These are phyloP conservation scores for Tylopilus plumbeoviolaceoides DNA, from an alignment of 768 basidiomycete species.

Conservation along the genomic window DNA sequence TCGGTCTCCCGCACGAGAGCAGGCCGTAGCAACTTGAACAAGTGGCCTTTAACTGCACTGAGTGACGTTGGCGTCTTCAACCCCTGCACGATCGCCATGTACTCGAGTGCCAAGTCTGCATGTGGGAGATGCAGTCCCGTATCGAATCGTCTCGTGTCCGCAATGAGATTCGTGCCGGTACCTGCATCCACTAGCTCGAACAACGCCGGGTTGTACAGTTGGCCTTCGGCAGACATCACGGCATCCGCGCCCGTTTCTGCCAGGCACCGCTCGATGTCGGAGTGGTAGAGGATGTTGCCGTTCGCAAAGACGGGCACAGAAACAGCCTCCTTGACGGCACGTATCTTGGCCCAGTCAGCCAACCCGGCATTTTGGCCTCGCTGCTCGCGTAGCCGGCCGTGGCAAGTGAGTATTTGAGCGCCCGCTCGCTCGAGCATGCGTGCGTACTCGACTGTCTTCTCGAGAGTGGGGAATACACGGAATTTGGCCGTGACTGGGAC, in stretches of 20 bases:
- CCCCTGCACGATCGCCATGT: conserved; percentile 69
- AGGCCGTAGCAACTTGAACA: conserved; percentile 90
- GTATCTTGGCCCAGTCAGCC: conserved; percentile 88
- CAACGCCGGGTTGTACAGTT: conserved; percentile 87
- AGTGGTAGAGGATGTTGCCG: conserved; percentile 86
- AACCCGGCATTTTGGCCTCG: conserved; percentile 83
- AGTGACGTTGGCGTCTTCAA: conserved; percentile 61
- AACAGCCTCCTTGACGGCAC: conserved; percentile 86
- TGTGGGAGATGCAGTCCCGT: conserved; percentile 51
- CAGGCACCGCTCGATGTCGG: conserved; percentile 79
- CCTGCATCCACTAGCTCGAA: conserved; percentile 44
- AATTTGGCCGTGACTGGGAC: conserved; percentile 98
- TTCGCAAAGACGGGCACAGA: conserved; percentile 95
- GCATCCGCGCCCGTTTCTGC: conserved; percentile 84
- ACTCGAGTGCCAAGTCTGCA: conserved; percentile 75
- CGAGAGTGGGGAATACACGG: conserved; percentile 79
- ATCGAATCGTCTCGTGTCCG: conserved; percentile 22
- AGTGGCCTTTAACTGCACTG: conserved; percentile 84
- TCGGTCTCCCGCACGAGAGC: conserved; percentile 64
- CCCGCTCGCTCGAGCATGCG: conserved; percentile 94
- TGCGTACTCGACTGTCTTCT: conserved; percentile 91
- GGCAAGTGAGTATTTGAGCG: conserved; percentile 91
- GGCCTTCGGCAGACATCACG: conserved; percentile 93
- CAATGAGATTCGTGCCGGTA: neutral
- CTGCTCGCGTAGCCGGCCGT: conserved; percentile 89